phyloP scores from a whole-genome alignment of 2,329 filamentous ascomycete genomes.

The Elsinoe australis region DNA sequence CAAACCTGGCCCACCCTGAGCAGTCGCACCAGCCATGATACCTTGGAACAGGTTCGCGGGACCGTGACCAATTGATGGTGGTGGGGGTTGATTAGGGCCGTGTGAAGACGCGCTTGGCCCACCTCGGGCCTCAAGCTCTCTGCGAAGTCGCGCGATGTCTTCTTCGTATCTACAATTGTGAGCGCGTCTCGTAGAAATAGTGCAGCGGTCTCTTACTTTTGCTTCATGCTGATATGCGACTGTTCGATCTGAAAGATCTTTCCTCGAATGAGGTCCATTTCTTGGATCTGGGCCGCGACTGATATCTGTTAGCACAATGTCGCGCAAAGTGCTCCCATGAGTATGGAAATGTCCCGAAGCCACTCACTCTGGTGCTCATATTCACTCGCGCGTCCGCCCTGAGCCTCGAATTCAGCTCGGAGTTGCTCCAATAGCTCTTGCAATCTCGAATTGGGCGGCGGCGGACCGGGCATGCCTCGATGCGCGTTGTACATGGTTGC shows the following conservation, averaged over 20 bases:
- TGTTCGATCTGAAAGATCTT: conserved; percentile 94
- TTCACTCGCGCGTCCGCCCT: conserved; percentile 66
- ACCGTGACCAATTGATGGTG: conserved; percentile 78
- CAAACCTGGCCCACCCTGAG: conserved; percentile 75
- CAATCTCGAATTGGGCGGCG: conserved; percentile 63
- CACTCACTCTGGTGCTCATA: conserved; percentile 90
- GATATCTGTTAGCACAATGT: neutral
- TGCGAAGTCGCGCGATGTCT: conserved; percentile 74
- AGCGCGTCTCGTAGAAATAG: neutral
- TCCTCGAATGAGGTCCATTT: conserved; percentile 88
- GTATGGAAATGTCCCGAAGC: neutral
- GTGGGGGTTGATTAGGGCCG: conserved; percentile 74
- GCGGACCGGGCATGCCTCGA: conserved; percentile 59
- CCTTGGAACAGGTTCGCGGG: conserved; percentile 86
- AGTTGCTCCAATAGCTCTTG: conserved; percentile 89
- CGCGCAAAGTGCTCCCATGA: neutral
- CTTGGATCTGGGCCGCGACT: conserved; percentile 87
- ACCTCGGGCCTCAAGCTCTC: conserved; percentile 71
- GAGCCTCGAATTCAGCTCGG: conserved; percentile 77
- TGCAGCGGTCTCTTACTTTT: conserved; percentile 59
- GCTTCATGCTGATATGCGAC: conserved; percentile 77
- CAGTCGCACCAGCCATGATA: conserved; percentile 83
- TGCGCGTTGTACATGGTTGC: conserved; percentile 82
- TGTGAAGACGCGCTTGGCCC: conserved; percentile 59
- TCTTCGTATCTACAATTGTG: conserved; percentile 69